These are phyloP conservation scores for Tricholoma matsutake DNA, from an alignment of 768 basidiomycete species.

Conservation along the genomic window DNA sequence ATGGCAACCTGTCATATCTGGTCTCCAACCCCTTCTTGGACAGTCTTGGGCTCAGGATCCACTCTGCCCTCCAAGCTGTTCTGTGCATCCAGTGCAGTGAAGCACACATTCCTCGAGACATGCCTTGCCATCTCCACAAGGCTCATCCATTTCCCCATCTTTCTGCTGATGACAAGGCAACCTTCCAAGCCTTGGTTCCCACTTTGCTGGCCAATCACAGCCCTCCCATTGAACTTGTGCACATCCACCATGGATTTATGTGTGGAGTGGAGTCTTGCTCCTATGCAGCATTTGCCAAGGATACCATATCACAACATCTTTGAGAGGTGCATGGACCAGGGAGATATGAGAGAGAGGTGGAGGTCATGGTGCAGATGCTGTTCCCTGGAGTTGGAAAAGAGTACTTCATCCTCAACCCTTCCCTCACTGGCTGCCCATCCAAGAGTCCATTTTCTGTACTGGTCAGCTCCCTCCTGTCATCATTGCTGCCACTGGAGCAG, in stretches of 20 bases:
- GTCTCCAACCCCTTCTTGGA: neutral
- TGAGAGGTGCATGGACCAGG: neutral
- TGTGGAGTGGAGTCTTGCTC: neutral
- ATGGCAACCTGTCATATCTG: neutral
- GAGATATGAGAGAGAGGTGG: neutral
- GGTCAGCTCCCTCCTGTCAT: neutral
- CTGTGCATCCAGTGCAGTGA: neutral
- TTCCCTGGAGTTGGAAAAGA: neutral
- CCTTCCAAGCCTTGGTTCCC: neutral
- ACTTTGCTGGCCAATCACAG: neutral
- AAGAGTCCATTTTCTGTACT: neutral
- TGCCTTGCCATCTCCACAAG: neutral
- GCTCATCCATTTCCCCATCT: neutral
- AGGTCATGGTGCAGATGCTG: neutral
- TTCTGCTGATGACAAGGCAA: neutral
- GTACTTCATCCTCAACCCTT: neutral
- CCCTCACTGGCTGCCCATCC: neutral
- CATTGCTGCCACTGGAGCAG: neutral
- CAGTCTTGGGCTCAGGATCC: neutral
- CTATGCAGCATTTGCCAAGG: neutral
- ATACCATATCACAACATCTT: neutral
- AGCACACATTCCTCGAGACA: neutral
- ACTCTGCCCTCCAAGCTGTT: neutral
- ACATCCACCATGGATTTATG: neutral
- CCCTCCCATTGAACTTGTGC: neutral